Base-by-base conservation (phyloP, 805 yeast species). In the Wickerhamomyces bisporus region DNA sequence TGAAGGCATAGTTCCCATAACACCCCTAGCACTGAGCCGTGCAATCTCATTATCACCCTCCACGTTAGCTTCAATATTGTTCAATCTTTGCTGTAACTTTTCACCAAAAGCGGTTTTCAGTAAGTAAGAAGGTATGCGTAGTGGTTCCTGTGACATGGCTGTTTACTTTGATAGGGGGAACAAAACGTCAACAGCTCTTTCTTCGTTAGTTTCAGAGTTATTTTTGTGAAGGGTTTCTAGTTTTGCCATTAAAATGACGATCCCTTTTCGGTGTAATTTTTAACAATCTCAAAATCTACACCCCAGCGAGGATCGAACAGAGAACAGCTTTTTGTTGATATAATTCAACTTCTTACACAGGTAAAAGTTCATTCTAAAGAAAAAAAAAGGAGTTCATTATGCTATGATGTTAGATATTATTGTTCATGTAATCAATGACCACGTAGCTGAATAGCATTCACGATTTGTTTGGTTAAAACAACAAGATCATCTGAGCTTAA, bases 401-500 rank as follows among this genome's bases (percentile, higher is more conserved):
- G 25, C 11, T 30, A 30, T 19, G 35, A 21, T 32, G 26, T 28
- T 17, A 15, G 14, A 13, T 12, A 10, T 13, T 33, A 16, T 10
- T 14, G 13, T 28, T 13, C 17, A 27, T 16, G 17, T 16, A 15
- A 6, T 17, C 50, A 62, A 26, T 44, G 49, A 5, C 80, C 81
- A 52, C 81, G 61, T 39, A 73, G 47, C 35, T 70, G 65, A 42
- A 76, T 71, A 4, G 74, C 65, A 36, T 70, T 69, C 6, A 75
- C 68, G 6, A 68, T 63, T 29, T 68, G 61, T 36, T 70, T 60
- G 3, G 75, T 66, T 5, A 72, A 42, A 11, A 32, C 12, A 4
- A 27, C 32, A 6, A 32, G 23, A 19, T 47, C 47, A 5, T 42
- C 42, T 3, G 45, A 13, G 21, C 42, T 44, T 15, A 50, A 26